Percentiles rank a stretch among this genome's conserved stretches.
phyloP scores from a whole-genome alignment of 106 monocot species.

The Dendrobium catenatum region DNA sequence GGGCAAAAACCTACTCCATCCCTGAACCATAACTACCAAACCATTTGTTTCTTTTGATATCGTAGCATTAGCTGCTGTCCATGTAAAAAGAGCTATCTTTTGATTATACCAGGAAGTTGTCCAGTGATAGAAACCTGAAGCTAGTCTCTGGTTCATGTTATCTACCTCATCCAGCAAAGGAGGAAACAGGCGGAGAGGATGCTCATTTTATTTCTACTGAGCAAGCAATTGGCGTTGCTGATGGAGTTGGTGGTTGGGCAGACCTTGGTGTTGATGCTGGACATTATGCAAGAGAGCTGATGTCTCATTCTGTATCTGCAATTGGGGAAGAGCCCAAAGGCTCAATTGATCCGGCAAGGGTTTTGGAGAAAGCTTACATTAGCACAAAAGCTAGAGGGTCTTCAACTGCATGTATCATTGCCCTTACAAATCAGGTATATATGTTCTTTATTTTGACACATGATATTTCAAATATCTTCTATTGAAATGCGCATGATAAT shows the following conservation, averaged over 20 bases:
- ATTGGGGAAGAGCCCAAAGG: constrained; percentile 85
- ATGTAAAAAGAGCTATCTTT: not conserved
- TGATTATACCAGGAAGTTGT: constrained; percentile 35
- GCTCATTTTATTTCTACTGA: constrained; percentile 91
- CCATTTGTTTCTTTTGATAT: not conserved
- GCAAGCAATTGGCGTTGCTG: constrained; percentile 87
- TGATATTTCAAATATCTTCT: not conserved
- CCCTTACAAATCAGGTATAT: constrained; percentile 68
- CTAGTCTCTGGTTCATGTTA: constrained; percentile 86
- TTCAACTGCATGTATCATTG: constrained; percentile 95
- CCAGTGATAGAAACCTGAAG: constrained; percentile 51
- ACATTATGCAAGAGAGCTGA: constrained; percentile 85
- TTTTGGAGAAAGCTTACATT: constrained; percentile 81
- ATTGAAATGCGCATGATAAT: not conserved
- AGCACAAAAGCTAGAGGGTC: constrained; percentile 90
- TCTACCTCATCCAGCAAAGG: constrained; percentile 91
- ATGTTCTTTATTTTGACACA: not conserved
- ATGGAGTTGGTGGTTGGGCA: constrained; percentile 99
- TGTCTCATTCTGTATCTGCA: constrained; percentile 71
- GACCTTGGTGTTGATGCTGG: constrained; percentile 87
- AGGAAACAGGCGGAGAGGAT: constrained; percentile 95
- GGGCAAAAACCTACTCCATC: no score
- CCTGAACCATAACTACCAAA: not conserved
- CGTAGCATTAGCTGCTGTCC: not conserved
- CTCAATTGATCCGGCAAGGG: constrained; percentile 74